phyloP scores from a whole-genome alignment of 768 basidiomycete species.

The Vararia minispora region DNA sequence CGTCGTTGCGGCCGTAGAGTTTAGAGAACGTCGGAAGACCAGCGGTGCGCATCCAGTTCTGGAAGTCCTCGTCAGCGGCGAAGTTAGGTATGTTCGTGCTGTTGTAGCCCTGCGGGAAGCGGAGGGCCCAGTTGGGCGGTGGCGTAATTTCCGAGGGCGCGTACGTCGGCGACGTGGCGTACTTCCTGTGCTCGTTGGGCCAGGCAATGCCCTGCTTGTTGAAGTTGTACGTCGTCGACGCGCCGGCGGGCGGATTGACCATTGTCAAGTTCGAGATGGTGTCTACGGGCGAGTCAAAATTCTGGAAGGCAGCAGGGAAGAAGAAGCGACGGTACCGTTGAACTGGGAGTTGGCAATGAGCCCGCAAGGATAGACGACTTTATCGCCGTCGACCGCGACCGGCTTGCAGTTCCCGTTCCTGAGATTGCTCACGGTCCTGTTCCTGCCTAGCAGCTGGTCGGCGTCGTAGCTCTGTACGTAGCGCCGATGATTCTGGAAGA shows the following conservation, averaged over 20 bases:
- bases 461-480: constrained; percentile 89
- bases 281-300: constrained; percentile 34
- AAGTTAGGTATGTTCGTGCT: constrained; percentile 60
- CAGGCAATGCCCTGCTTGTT: constrained; percentile 83
- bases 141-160: constrained; percentile 62
- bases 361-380: constrained; percentile 86
- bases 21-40: constrained; percentile 96
- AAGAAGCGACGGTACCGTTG: constrained; percentile 48
- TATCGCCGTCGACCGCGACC: constrained; percentile 39
- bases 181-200: constrained; percentile 91
- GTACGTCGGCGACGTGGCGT: constrained; percentile 53
- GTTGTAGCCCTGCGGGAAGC: constrained; percentile 70
- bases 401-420: constrained; percentile 81
- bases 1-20: constrained; percentile 86
- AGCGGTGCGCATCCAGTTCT: constrained; percentile 99
- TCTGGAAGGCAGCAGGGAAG: not conserved
- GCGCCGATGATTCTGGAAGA: constrained; percentile 96
- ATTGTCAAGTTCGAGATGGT: constrained; percentile 60
- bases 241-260: constrained; percentile 37
- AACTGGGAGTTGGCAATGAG: constrained; percentile 95
- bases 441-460: constrained; percentile 73
- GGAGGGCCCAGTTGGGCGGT: constrained; percentile 82
- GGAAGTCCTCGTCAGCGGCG: constrained; percentile 78
- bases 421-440: constrained; percentile 36
- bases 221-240: constrained; percentile 53